These are phyloP conservation scores for Royoungia palumana DNA, from an alignment of 768 basidiomycete genomes.

Conservation along the genomic window DNA sequence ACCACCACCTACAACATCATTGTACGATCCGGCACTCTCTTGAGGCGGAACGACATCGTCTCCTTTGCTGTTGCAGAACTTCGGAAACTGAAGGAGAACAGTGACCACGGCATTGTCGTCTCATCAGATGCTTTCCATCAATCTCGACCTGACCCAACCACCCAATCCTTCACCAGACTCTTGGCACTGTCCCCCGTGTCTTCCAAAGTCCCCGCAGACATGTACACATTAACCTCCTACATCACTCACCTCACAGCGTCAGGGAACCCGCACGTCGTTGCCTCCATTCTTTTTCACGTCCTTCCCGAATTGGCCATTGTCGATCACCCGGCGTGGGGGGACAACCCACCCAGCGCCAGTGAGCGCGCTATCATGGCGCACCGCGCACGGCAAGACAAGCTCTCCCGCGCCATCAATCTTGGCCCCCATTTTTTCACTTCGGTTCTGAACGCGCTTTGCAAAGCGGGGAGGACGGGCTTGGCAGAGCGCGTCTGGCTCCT, in stretches of 20 bases:
- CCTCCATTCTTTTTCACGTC: slow-evolving; percentile 46
- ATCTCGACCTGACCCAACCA: not conserved
- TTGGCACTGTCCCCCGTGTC: slow-evolving; percentile 13
- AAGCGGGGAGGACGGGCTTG: slow-evolving; percentile 49
- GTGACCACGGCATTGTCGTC: slow-evolving; percentile 24
- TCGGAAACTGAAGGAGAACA: slow-evolving; percentile 20
- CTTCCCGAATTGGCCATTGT: slow-evolving; percentile 50
- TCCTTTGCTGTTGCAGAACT: slow-evolving; percentile 38
- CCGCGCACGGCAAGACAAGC: slow-evolving; percentile 27
- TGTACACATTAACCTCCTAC: slow-evolving; percentile 48
- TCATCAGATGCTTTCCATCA: not conserved
- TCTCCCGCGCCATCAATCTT: slow-evolving; percentile 43
- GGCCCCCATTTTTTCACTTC: slow-evolving; percentile 61
- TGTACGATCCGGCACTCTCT: slow-evolving; percentile 50
- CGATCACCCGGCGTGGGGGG: slow-evolving; percentile 39
- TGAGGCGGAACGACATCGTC: slow-evolving; percentile 44
- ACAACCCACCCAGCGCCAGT: slow-evolving; percentile 20
- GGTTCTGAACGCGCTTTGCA: slow-evolving; percentile 58
- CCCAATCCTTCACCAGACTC: slow-evolving; percentile 10
- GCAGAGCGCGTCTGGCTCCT: slow-evolving; percentile 65
- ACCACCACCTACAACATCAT: slow-evolving; percentile 56
- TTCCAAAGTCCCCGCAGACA: slow-evolving; percentile 34
- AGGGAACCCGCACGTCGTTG: slow-evolving; percentile 44
- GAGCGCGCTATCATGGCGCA: slow-evolving; percentile 27
- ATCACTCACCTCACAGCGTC: slow-evolving; percentile 51